Conservation (phyloP, 1,139 yeast genomes). For the Candida sp. region DNA sequence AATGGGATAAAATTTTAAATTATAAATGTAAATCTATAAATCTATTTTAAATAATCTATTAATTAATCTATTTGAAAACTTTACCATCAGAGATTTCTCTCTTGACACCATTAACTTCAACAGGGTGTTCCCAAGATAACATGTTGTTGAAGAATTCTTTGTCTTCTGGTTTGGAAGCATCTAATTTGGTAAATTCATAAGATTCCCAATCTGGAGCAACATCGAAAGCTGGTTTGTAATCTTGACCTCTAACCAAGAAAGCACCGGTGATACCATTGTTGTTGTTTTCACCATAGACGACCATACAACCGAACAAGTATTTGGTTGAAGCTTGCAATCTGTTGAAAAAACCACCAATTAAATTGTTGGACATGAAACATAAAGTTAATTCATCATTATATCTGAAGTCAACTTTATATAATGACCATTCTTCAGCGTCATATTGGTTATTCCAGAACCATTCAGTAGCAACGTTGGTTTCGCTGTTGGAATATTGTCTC, state of each 20-base stretch:
- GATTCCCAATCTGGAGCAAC: conserved; percentile 99
- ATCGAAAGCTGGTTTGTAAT: conserved; percentile 83
- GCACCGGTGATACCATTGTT: conserved; percentile 96
- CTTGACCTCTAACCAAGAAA: conserved; percentile 94
- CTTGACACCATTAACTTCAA: conserved; percentile 38
- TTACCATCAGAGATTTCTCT: conserved; percentile 50
- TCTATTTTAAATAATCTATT: not conserved
- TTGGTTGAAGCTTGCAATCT: conserved; percentile 89
- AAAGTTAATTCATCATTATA: conserved; percentile 96
- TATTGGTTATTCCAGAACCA: conserved; percentile 95
- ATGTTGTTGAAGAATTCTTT: conserved; percentile 42
- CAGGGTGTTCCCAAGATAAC: conserved; percentile 52
- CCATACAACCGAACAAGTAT: conserved; percentile 89
- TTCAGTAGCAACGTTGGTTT: conserved; percentile 94
- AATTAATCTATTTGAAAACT: conserved; percentile 36
- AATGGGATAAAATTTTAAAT: not conserved
- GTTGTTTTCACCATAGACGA: conserved; percentile 98
- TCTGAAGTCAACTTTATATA: conserved; percentile 95
- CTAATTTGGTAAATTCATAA: conserved; percentile 41
- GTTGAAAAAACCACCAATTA: conserved; percentile 98
- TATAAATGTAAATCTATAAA: not conserved
- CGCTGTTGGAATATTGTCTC: conserved; percentile 95
- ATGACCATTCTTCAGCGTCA: conserved; percentile 90
- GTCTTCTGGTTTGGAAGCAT: conserved; percentile 31
- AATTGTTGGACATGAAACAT: conserved; percentile 98